Percentiles rank a stretch among this genome's conserved stretches.
Evolutionary conservation across 73 alveolate genomes (phyloP).

Genomic region (Paramecium octaurelia): DNA sequence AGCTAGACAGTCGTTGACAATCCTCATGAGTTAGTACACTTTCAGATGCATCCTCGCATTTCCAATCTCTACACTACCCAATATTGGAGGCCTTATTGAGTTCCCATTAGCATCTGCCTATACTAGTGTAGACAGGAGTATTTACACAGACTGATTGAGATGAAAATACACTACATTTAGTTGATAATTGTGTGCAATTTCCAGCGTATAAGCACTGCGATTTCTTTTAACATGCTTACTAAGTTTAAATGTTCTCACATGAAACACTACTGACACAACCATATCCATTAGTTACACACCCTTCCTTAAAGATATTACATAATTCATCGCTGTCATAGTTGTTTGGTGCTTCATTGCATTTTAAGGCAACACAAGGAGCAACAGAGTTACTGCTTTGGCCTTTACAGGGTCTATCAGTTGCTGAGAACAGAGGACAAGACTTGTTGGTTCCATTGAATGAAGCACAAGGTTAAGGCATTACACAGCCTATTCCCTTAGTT

Average conservation of each 20-base stretch:
- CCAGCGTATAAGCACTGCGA: background rate
- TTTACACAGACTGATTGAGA: background rate
- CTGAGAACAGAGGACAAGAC: slow-evolving; percentile 13
- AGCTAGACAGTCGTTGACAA: background rate
- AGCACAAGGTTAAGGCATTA: slow-evolving; percentile 13
- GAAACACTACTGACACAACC: background rate
- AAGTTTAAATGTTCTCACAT: background rate
- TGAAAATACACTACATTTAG: background rate
- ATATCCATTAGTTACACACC: slow-evolving; percentile 28
- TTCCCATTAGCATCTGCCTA: slow-evolving; percentile 3
- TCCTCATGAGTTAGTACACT: background rate
- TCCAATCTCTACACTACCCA: slow-evolving; percentile 20
- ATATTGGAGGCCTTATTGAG: background rate
- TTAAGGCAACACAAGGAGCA: background rate
- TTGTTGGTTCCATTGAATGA: background rate
- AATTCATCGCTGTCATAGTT: slow-evolving; percentile 6
- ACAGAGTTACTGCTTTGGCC: background rate
- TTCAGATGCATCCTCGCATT: slow-evolving; percentile 6
- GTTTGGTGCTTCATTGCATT: slow-evolving; percentile 33
- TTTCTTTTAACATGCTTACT: background rate
- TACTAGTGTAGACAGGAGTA: slow-evolving; percentile 17
- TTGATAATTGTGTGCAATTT: background rate
- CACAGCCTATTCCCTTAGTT: slow-evolving; percentile 18
- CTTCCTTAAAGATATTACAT: slow-evolving; percentile 19
- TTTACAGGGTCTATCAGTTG: slow-evolving; percentile 32